Evolutionary conservation across 345 rosid genomes (phyloP), one percentile per base, ranked within the genome.

Genomic region (Heritiera fomes): DNA sequence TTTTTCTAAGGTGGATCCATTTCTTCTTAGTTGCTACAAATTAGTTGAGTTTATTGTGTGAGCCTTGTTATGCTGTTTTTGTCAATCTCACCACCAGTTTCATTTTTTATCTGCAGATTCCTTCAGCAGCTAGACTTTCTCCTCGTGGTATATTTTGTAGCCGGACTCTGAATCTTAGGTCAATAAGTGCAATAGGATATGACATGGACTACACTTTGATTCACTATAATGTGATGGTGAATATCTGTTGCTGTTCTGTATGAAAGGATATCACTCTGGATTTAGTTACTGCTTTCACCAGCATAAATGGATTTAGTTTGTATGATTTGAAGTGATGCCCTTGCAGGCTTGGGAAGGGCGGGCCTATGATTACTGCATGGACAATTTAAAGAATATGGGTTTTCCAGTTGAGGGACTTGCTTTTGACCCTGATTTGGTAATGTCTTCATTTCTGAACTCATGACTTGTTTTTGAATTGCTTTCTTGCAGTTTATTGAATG

Each of bases 131-230:
- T 0, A 94, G 93, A 85, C 85, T 87, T 82, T 93, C 98, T 62
- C 88, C 98, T 80, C 92, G 94, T 34, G 99, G 99, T 74, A 92
- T 95, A 77, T 95, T 95, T 80, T 95, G 99, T 84, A 95, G 88
- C 81, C 95, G 99, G 69, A 95, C 98, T 17, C 80, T 95, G 87
- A 93, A 95, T 85, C 92, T 95, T 32, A 91, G 98, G 72, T 95
- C 99, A 65, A 93, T 95, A 72, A 93, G 97, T 87, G 97, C 90
- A 32, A 95, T 95, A 83, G 99, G 99, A 80, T 95, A 95, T 78
- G 99, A 95, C 88, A 95, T 95, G 99, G 99, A 95, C 87, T 95
- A 95, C 83, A 95, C 99, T 80, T 84, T 95, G 91, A 87, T 95
- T 75, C 99, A 95, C 74, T 95, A 93, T 84, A 95, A 93, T 84